Evolutionary conservation across 257 asterid species (phyloP).

Genomic region (Ehretia macrophylla): DNA sequence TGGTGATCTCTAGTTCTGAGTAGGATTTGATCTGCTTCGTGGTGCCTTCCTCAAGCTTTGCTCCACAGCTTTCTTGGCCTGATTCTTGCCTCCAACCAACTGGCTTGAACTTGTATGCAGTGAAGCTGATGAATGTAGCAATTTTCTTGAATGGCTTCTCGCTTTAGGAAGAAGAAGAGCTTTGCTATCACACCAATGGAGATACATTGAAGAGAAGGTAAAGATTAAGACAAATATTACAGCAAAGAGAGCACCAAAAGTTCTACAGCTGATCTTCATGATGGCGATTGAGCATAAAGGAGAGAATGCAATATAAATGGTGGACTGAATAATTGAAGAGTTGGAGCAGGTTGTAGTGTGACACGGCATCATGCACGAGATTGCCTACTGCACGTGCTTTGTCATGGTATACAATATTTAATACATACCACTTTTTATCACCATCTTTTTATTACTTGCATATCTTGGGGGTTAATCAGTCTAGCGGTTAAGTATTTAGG

Average conservation of each 20-base stretch:
- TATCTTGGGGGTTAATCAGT: too few species aligned
- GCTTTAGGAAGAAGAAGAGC: not conserved
- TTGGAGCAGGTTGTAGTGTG: constrained; percentile 1
- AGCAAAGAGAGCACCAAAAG: constrained; percentile 18
- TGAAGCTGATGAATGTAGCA: constrained; percentile 8
- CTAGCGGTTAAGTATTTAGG: too few species aligned
- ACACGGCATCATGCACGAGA: not conserved
- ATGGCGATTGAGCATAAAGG: not conserved
- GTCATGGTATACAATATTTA: not conserved
- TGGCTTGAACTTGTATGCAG: constrained; percentile 6
- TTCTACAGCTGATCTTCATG: constrained; percentile 22
- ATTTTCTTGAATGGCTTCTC: constrained; percentile 16
- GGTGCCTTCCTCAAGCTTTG: constrained; percentile 29
- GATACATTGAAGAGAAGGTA: constrained; percentile 5
- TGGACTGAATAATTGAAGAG: constrained; percentile 3
- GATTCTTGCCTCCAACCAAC: constrained; percentile 4
- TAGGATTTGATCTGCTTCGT: constrained; percentile 22
- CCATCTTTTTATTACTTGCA: too few species aligned
- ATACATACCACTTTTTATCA: not conserved
- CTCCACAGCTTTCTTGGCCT: constrained; percentile 42
- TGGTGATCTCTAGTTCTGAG: constrained; percentile 16
- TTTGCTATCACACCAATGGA: constrained; percentile 17
- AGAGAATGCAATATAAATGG: not conserved
- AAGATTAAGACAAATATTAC: constrained; percentile 11
- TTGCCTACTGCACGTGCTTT: constrained; percentile 17